Conservation (phyloP, 306 rosid species). For the Potentilla sterilis region DNA sequence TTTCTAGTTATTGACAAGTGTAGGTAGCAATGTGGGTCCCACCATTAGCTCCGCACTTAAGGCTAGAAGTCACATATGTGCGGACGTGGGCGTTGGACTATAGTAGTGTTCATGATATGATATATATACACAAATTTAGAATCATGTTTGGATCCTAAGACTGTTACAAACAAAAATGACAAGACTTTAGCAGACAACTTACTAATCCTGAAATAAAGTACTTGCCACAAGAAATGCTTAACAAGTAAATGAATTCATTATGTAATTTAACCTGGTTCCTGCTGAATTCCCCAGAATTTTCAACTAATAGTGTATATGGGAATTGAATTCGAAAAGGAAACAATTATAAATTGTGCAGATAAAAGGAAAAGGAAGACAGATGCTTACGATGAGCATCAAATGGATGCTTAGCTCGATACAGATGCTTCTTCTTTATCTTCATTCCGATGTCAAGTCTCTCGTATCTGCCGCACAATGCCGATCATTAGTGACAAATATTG, state of each 20-base stretch:
- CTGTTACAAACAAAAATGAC: not conserved
- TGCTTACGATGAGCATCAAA: constrained; percentile 55
- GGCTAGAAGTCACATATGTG: not conserved
- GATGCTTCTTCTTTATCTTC: constrained; percentile 47
- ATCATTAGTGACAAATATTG: not conserved
- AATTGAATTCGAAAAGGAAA: not conserved
- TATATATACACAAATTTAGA: not conserved
- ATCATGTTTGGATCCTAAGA: not conserved
- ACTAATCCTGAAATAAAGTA: not conserved
- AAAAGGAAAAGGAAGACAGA: not conserved
- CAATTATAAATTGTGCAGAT: not conserved
- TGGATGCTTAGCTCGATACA: constrained; percentile 51
- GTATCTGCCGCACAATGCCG: not conserved
- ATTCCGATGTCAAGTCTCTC: not conserved
- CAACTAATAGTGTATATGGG: not conserved
- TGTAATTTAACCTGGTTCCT: not conserved
- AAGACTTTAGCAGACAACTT: not conserved
- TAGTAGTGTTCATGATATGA: not conserved
- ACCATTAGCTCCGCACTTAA: not conserved
- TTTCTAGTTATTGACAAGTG: not conserved
- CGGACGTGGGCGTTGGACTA: not conserved
- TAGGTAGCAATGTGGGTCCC: not conserved
- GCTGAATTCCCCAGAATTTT: not conserved
- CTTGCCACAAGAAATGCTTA: not conserved
- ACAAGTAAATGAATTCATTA: not conserved